Evolutionary conservation across 2,329 filamentous ascomycete genomes (phyloP), one percentile per base, ranked within the genome.

Genomic region (Ophiostoma ips): DNA sequence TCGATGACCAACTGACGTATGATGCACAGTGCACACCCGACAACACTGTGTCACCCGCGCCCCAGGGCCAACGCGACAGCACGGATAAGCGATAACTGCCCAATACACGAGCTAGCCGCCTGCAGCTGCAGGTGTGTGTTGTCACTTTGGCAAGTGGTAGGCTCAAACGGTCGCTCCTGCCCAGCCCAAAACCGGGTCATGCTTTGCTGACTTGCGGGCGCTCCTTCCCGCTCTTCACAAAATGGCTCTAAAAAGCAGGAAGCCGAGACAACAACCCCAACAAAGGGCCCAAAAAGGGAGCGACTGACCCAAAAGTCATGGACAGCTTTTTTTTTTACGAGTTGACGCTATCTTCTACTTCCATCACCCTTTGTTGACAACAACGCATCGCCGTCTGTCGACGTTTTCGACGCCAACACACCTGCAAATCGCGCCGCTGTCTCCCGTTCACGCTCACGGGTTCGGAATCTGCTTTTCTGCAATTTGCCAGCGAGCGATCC

Each of bases 51-150:
- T 34, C 5, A 34, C 11, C 40, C 24, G 24, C 24, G 24, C 18
- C 40, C 21, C 24, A 13, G 11, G 40, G 40, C 21, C 40, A 43
- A 8, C 40, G n/a, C n/a, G n/a, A n/a, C n/a, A n/a, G n/a, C 24
- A 28, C 24, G 24, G 40, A 43, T 43, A 43, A 28, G n/a, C 40
- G 40, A 43, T 43, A 43, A 43, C 44, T 36, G 44, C 31, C 44
- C 44, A 45, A 45, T 45, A 15, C 21, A 45, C 43, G 16, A 18
- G 16, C 41, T 45, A 45, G 30, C 16, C 28, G 40, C 40, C 40
- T 43, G 40, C 40, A 43, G 28, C 43, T 45, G 43, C 43, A 45
- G 30, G 43, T 45, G 43, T 45, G 43, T 33, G 43, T 45, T 46
- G 33, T 46, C 44, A 46, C 31, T 28, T 28, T 34, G 19, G 13